Percentiles rank a stretch among this genome's conserved stretches.
phyloP scores from a whole-genome alignment of 306 rosid species.

The Ziziphus jujuba region DNA sequence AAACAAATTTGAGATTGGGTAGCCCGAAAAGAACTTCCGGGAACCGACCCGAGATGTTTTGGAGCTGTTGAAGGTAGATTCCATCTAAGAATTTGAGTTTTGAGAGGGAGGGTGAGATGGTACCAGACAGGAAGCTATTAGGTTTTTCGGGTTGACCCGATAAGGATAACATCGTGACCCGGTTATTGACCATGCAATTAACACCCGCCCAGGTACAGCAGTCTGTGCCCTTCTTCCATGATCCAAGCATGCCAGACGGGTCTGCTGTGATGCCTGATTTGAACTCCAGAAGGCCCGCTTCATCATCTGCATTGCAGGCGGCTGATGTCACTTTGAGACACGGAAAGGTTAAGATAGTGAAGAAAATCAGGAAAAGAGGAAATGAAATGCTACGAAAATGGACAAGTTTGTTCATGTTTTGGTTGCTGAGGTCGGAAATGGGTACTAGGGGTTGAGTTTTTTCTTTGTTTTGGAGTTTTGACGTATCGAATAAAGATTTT shows the following conservation, averaged over 20 bases:
- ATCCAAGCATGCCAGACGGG: constrained; percentile 54
- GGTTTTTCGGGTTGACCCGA: constrained; percentile 40
- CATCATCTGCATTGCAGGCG: constrained; percentile 61
- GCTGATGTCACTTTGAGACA: constrained; percentile 30
- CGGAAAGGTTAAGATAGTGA: constrained; percentile 11
- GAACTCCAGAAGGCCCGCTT: constrained; percentile 63
- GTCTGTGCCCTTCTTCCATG: constrained; percentile 62
- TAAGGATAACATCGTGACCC: constrained; percentile 44
- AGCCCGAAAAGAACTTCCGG: constrained; percentile 41
- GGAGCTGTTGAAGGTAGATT: constrained; percentile 53
- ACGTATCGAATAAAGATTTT: too few species aligned
- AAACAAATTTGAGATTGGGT: constrained; percentile 43
- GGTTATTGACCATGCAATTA: constrained; percentile 40
- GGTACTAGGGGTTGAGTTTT: background rate
- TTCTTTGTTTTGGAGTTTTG: too few species aligned
- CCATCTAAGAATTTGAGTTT: constrained; percentile 51
- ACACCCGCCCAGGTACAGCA: constrained; percentile 78
- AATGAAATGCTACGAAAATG: too few species aligned
- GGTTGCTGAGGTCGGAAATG: background rate
- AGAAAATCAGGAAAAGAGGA: constrained; percentile 6
- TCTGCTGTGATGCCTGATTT: constrained; percentile 70
- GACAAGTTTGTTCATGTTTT: background rate
- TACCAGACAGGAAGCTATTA: constrained; percentile 43
- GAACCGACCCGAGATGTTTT: constrained; percentile 60
- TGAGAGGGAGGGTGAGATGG: constrained; percentile 58